Conservation (phyloP, 148 eudicot species). For the Rheum nobile region DNA sequence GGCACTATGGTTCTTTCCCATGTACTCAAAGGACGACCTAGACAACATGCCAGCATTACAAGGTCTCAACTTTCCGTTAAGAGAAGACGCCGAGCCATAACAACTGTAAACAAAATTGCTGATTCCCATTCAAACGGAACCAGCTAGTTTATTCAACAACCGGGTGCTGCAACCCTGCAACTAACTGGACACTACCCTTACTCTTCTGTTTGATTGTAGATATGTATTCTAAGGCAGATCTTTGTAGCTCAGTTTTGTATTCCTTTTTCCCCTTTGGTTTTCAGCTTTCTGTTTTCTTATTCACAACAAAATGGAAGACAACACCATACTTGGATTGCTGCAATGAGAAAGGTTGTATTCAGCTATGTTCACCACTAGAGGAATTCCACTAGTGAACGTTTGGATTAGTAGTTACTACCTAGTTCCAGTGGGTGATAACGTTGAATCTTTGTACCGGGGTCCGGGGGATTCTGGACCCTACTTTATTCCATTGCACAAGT, state of each 20-base stretch:
- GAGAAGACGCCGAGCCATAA: slow-evolving; percentile 35
- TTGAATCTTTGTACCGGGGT: neutral
- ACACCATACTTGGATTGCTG: neutral
- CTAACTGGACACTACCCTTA: neutral
- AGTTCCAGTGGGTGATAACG: neutral
- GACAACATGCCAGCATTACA: slow-evolving; percentile 57
- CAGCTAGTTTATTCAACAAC: neutral
- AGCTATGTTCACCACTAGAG: neutral
- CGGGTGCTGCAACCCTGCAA: neutral
- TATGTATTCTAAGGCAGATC: neutral
- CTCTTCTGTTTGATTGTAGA: slow-evolving; percentile 1
- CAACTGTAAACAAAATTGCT: neutral
- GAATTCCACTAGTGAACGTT: too few relatives aligned
- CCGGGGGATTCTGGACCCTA: neutral
- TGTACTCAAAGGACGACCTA: slow-evolving; percentile 74
- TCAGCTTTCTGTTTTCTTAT: neutral
- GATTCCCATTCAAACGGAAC: neutral
- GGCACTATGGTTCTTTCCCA: slow-evolving; percentile 65
- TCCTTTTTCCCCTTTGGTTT: neutral
- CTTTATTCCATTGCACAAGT: neutral
- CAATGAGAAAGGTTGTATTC: neutral
- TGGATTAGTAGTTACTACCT: neutral
- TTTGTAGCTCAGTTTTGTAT: neutral
- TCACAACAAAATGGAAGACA: neutral
- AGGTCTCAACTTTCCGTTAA: slow-evolving; percentile 62